Conservation (phyloP, 768 basidiomycete species). For the Boletus subparvulus region DNA sequence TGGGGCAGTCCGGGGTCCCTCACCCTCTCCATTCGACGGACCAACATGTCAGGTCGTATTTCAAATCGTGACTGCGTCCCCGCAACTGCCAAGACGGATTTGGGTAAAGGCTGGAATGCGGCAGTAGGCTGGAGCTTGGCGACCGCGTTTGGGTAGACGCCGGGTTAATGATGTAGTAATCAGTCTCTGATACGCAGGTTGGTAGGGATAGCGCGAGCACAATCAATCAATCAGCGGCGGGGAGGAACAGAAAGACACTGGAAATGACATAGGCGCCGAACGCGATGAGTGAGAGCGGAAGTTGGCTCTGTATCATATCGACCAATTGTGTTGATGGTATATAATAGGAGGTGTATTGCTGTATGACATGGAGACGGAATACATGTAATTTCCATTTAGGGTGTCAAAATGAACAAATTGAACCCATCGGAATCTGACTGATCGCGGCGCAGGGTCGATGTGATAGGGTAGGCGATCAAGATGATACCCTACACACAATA, state of each 20-base stretch:
- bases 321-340: slow-evolving; percentile 19
- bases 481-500: slow-evolving; percentile 27
- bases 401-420: slow-evolving; percentile 20
- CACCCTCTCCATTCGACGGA: slow-evolving; percentile 1
- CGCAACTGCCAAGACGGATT: slow-evolving; percentile 19
- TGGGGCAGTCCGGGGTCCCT: slow-evolving; percentile 13
- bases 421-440: slow-evolving; percentile 34
- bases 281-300: slow-evolving; percentile 10
- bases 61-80: slow-evolving; percentile 18
- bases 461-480: slow-evolving; percentile 40
- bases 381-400: slow-evolving; percentile 19
- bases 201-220: neutral
- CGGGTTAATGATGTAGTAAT: slow-evolving; percentile 5
- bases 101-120: slow-evolving; percentile 15
- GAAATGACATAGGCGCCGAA: neutral
- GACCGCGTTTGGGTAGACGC: slow-evolving; percentile 15
- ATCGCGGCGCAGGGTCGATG: slow-evolving; percentile 33
- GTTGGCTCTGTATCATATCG: slow-evolving; percentile 11
- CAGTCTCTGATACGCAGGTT: slow-evolving; percentile 9
- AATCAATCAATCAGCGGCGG: slow-evolving; percentile 18
- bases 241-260: neutral
- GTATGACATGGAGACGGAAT: slow-evolving; percentile 24
- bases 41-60: slow-evolving; percentile 13
- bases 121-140: slow-evolving; percentile 26
- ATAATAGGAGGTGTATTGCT: slow-evolving; percentile 20